These are phyloP conservation scores for Letharia columbiana DNA, from an alignment of 495 filamentous ascomycete species.

Conservation along the genomic window DNA sequence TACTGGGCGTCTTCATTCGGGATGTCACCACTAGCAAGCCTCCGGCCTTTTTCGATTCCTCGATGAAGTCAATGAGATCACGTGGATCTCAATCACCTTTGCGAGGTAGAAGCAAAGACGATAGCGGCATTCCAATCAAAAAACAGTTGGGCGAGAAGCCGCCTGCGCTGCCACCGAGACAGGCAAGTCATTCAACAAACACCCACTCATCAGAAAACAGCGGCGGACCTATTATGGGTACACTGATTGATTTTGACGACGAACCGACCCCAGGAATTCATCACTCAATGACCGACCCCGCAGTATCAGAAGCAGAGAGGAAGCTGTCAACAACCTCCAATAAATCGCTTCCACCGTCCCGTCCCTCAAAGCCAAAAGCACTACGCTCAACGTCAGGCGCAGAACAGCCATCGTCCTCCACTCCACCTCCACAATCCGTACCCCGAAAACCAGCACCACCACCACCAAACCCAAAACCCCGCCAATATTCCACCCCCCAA, in stretches of 20 bases:
- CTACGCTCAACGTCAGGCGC: constrained; percentile 40
- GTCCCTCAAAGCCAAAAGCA: constrained; percentile 59
- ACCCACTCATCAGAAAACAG: constrained; percentile 22
- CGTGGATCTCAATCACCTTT: constrained; percentile 22
- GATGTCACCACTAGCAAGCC: constrained; percentile 76
- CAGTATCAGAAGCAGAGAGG: constrained; percentile 17
- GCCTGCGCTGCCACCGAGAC: constrained; percentile 28
- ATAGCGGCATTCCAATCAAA: constrained; percentile 18
- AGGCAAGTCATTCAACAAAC: constrained; percentile 17
- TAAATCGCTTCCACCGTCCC: constrained; percentile 42
- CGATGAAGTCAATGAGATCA: constrained; percentile 12
- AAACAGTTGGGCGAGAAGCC: constrained; percentile 26
- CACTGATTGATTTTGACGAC: constrained; percentile 57
- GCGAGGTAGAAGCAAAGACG: constrained; percentile 24
- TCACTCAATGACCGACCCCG: constrained; percentile 29
- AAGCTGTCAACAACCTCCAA: constrained; percentile 14
- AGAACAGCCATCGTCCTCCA: constrained; percentile 1
- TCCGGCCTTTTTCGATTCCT: constrained; percentile 66
- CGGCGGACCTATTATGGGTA: constrained; percentile 41
- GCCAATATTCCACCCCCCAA: constrained; percentile 27
- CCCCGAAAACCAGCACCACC: constrained; percentile 41
- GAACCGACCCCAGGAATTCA: constrained; percentile 36
- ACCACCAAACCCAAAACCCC: constrained; percentile 33
- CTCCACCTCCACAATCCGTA: constrained; percentile 23
- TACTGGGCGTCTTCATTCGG: constrained; percentile 82